Evolutionary conservation across 371 early-diverging fungal genomes (phyloP), one percentile per base, ranked within the genome.

Genomic region (Mucor velutinosus): DNA sequence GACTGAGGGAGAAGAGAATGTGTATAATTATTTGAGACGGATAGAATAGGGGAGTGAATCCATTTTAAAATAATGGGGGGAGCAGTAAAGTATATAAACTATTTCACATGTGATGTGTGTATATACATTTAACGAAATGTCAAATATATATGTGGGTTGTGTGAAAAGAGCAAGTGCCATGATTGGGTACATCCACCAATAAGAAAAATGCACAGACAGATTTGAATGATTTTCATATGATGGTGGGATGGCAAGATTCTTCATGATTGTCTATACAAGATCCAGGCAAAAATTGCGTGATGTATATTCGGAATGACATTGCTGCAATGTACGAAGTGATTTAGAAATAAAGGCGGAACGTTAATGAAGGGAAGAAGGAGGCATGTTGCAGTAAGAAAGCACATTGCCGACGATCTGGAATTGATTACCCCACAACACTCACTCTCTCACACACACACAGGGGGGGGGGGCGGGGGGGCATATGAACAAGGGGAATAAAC

Each of bases 281-380:
- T 25, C 7, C 33, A 12, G 33, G 37, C 11, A 35, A 11, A 17
- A 32, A 69, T 69, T 65, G 69, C 70, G 66, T 73, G 69, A 73
- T 69, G 69, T 58, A 33, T 65, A 64, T 65, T 73, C 66, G 69
- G 73, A 73, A 70, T 70, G 71, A 73, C 66, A 72, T 66, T 60
- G 56, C 51, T 21, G 32, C 47, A 51, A 62, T 17, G 27, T 49
- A 21, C 27, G 35, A 37, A 27, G 17, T n/a, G 23, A 59, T 58
- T 39, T 43, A 62, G 33, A 45, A 30, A 30, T 43, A 14, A 55
- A 67, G 49, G 62, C 68, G 58, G 62, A 62, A 51, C 15, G 8
- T 55, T 55, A 47, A 32, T 14, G 15, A 23, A 33, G 19, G 19
- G 45, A 27, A 21, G 47, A 27, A 35, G 49, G 33, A 41, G 39